Evolutionary conservation across 164 flowering plant species (phyloP), one percentile per base, ranked within the genome.

Genomic region (Macadamia tetraphylla): DNA sequence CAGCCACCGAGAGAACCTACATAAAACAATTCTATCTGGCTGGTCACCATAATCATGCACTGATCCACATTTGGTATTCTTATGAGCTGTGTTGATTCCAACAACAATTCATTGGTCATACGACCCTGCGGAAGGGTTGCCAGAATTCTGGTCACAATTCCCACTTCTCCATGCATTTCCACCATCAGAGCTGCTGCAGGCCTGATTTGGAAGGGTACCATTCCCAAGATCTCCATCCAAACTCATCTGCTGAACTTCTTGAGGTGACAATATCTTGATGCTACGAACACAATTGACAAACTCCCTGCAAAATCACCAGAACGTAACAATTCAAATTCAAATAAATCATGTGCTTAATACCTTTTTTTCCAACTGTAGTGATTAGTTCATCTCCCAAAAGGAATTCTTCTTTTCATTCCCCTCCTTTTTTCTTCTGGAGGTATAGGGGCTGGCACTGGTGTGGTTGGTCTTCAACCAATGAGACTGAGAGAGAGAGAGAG

Each of bases 241-340:
- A 74, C 98, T 94, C 98, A 94, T 91, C 66, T 88, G 91, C 74
- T 88, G 96, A 44, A 91, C 98, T 83, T 94, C 98, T 75, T 88
- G 93, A 48, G 98, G 96, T 29, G 97, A 92, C 42, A 94, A 79
- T 58, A 94, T 94, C 81, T 83, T 92, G 74, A 94, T 88, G 81
- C 88, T 81, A 1, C 92, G 86, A 10, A 94, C 94, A 73, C 97
- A 94, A 75, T 68, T 90, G 62, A 92, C 97, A 73, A 92, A 94
- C 70, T 94, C 97, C 84, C 99, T 94, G 91, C 51, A 74, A 52
- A 77, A 8, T 2, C 57, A 53, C 57, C 57, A 53, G n/a, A 53
- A 35, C 23, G 40, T 49, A 49, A 10, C 53, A 49, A 14, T 14
- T 49, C 11, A 49, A 49, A 49, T 2, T 49, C 53, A 49, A 14